Base-by-base conservation (phyloP, 192 early-diverging fungal species). In the Linnemannia exigua region DNA sequence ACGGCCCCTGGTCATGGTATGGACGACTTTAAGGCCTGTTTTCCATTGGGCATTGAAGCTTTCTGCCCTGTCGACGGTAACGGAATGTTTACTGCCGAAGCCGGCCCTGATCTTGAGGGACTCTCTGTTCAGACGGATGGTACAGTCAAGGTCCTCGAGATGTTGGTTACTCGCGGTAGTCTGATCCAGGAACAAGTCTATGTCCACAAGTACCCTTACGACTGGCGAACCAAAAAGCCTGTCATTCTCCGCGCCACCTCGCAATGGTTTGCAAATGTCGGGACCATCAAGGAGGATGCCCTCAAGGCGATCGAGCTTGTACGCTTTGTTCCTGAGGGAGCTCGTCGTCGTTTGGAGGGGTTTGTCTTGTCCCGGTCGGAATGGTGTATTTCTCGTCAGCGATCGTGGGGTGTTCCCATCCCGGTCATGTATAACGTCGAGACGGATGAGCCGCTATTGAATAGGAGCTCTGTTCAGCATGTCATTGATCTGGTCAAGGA, bases 371-470 rank as follows among this genome's bases (percentile, higher is more conserved):
- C 92, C 14, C 89, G 95, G 17, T 92, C 88, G 31, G 95, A 96
- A 80, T 96, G 95, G 95, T 96, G 95, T 76, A 95, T 96, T 61
- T 96, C 95, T 46, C 92, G 95, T 28, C 95, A 96, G 87, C 90
- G 95, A 9, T 90, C 94, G 19, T 96, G 95, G 95, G 95, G 95
- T 20, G 95, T 96, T 17, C 95, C 95, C 1, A 96, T 95, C 69
- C 95, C 95, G 0, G 95, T 94, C 1, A 71, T 96, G 19, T 96
- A 95, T 75, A 88, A 95, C 37, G 58, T 74, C 20, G 88, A 86
- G 68, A 92, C 90, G 1, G 93, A 91, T 38, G 90, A 92, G 51
- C 92, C 94, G 0, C 70, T 96, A 38, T 79, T 95, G 70, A 95
- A 93, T 2, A 88, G 87, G 22, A 80, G 79, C 11, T 94, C 94